Evolutionary conservation across 345 rosid species (phyloP), one percentile per base, ranked within the genome.

Genomic region (Draba incana): DNA sequence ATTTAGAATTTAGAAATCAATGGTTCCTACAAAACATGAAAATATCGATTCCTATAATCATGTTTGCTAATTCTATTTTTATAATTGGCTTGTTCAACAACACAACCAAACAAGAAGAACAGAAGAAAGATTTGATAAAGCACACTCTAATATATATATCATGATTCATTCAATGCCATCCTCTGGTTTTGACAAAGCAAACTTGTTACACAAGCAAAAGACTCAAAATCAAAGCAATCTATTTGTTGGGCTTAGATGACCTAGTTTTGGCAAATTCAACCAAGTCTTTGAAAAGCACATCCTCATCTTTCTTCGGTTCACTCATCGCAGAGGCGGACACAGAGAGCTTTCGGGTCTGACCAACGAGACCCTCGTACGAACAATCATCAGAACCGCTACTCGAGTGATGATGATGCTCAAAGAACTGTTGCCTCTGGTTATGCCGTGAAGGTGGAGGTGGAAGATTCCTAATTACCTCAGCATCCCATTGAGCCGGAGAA

Each of bases 231-330:
- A 33, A 33, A 80, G 81, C 23, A 93, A 82, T 59, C 45, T 62
- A 35, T 35, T 59, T 58, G 67, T 53, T 83, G 61, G 88, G 77
- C 42, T 89, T 94, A 15, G 75, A 62, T 48, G 94, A 75, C 84
- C 90, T 94, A 65, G 99, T 78, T 83, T 82, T 93, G 3, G 96
- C 89, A 72, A 88, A 87, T 76, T 90, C 98, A 55, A 93, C 82
- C 49, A 93, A 78, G 77, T 90, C 98, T 75, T 87, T 86, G 82
- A 93, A 90, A 59, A 93, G 88, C 20, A 76, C 81, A 71, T 88
- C 97, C 76, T 93, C 81, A 71, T 87, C 78, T 71, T 82, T 84
- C 62, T 82, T 62, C 5, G 82, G 79, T 13, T 66, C 53, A 30
- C 46, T 72, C 30, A 30, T 11, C n/a, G 70, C 14, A 28, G 69